phyloP scores from a whole-genome alignment of 768 basidiomycete genomes.

The Rubroboletus pulcherrimus region DNA sequence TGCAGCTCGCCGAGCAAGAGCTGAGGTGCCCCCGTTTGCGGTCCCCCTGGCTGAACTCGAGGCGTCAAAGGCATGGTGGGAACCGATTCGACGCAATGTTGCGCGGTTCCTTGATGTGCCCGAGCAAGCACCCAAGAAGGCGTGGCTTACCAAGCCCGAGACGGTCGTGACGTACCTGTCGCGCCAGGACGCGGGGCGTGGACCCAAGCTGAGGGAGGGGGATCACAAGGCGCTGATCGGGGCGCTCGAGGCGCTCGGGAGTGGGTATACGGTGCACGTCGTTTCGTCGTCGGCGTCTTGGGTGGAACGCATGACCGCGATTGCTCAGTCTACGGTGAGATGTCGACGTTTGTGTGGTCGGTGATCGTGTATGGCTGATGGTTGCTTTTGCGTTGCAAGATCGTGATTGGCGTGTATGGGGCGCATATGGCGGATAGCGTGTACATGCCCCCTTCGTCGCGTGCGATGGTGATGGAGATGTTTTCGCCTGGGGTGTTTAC shows the following conservation, averaged over 20 bases:
- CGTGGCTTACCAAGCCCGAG: slow-evolving; percentile 26
- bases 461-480: slow-evolving; percentile 71
- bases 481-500: slow-evolving; percentile 66
- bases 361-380: slow-evolving; percentile 5
- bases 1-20: slow-evolving; percentile 46
- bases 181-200: slow-evolving; percentile 49
- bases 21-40: slow-evolving; percentile 30
- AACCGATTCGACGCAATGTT: slow-evolving; percentile 46
- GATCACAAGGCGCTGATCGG: slow-evolving; percentile 61
- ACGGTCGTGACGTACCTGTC: slow-evolving; percentile 66
- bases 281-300: slow-evolving; percentile 52
- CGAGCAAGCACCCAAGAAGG: slow-evolving; percentile 17
- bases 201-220: slow-evolving; percentile 47
- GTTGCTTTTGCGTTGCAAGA: slow-evolving; percentile 30
- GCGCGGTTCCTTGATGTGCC: slow-evolving; percentile 40
- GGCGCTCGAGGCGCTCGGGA: slow-evolving; percentile 51
- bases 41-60: slow-evolving; percentile 42
- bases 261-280: slow-evolving; percentile 54
- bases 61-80: slow-evolving; percentile 64
- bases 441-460: slow-evolving; percentile 60
- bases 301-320: slow-evolving; percentile 59
- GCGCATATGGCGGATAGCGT: slow-evolving; percentile 61
- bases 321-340: slow-evolving; percentile 65
- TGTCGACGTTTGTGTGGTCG: not conserved
- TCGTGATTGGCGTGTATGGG: slow-evolving; percentile 60